Evolutionary conservation across 2,329 filamentous ascomycete species (phyloP).

Genomic region (Sphaceloma murrayae): DNA sequence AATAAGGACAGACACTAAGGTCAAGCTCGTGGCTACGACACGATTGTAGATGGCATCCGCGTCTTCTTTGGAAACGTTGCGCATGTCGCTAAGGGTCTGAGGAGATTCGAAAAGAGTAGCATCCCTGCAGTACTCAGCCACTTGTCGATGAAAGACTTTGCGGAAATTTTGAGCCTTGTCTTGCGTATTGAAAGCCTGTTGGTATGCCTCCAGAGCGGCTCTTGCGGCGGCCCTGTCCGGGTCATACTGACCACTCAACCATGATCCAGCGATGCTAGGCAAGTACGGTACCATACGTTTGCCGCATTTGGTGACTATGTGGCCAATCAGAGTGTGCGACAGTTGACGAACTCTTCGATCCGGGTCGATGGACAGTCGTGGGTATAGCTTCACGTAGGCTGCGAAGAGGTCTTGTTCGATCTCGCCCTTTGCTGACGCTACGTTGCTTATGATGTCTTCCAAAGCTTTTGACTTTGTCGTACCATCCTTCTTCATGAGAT

Average conservation of each 20-base stretch:
- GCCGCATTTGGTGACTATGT: conserved; percentile 49
- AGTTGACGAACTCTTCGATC: conserved; percentile 80
- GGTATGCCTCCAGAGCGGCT: conserved; percentile 67
- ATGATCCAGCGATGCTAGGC: conserved; percentile 70
- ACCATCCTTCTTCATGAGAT: conserved; percentile 82
- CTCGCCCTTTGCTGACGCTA: conserved; percentile 49
- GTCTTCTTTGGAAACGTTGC: conserved; percentile 75
- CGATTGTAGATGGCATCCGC: conserved; percentile 75
- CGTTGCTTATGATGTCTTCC: conserved; percentile 66
- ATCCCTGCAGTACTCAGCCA: conserved; percentile 72
- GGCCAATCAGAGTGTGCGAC: conserved; percentile 64
- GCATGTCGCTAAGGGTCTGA: conserved; percentile 78
- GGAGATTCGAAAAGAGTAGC: conserved; percentile 69
- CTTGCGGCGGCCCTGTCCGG: conserved; percentile 66
- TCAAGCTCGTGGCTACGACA: conserved; percentile 55
- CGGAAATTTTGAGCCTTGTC: conserved; percentile 72
- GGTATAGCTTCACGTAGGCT: conserved; percentile 75
- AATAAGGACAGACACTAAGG: conserved; percentile 47
- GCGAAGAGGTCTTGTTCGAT: conserved; percentile 76
- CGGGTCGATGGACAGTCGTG: conserved; percentile 81
- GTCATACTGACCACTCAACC: conserved; percentile 84
- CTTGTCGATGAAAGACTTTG: conserved; percentile 68
- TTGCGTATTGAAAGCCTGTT: conserved; percentile 63
- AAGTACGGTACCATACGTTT: conserved; percentile 78
- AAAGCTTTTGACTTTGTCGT: conserved; percentile 85